These are phyloP conservation scores for Brassica incana DNA, from an alignment of 345 rosid genomes.

Conservation along the genomic window DNA sequence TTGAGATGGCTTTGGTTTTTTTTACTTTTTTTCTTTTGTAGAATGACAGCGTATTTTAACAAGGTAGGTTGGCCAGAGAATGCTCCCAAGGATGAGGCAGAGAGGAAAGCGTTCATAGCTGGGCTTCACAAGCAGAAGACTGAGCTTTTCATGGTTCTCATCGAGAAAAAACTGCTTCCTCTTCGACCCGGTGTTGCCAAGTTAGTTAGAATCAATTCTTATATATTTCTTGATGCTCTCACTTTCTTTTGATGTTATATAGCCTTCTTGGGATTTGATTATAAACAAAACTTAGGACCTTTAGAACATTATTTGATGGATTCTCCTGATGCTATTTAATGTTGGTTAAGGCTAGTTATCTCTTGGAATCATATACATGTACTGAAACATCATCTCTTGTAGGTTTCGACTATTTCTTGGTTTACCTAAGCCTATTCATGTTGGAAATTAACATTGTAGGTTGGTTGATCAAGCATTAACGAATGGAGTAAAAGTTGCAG, in stretches of 20 bases:
- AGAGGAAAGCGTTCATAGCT: slow-evolving; percentile 83
- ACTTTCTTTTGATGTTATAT: neutral
- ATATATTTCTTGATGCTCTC: neutral
- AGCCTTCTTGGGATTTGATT: too few relatives aligned
- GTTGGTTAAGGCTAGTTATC: neutral
- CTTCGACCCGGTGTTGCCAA: slow-evolving; percentile 92
- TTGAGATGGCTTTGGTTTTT: slow-evolving; percentile 4
- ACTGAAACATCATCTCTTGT: neutral
- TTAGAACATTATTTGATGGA: neutral
- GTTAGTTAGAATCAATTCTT: slow-evolving; percentile 56
- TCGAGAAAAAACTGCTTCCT: slow-evolving; percentile 82
- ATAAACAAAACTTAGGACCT: neutral
- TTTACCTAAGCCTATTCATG: slow-evolving; percentile 2
- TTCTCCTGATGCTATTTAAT: too few relatives aligned
- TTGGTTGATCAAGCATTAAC: slow-evolving; percentile 85
- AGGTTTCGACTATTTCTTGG: neutral
- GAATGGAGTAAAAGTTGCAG: slow-evolving; percentile 83
- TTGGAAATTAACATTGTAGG: slow-evolving; percentile 53
- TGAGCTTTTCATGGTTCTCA: slow-evolving; percentile 87
- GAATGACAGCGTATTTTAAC: slow-evolving; percentile 97
- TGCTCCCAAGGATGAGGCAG: slow-evolving; percentile 82
- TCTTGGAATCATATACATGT: neutral
- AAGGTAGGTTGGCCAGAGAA: slow-evolving; percentile 88
- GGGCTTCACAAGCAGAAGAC: slow-evolving; percentile 88
- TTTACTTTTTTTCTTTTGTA: slow-evolving; percentile 26